Evolutionary conservation across 805 yeast species (phyloP).

Genomic region (Suhomyces canberraensis): DNA sequence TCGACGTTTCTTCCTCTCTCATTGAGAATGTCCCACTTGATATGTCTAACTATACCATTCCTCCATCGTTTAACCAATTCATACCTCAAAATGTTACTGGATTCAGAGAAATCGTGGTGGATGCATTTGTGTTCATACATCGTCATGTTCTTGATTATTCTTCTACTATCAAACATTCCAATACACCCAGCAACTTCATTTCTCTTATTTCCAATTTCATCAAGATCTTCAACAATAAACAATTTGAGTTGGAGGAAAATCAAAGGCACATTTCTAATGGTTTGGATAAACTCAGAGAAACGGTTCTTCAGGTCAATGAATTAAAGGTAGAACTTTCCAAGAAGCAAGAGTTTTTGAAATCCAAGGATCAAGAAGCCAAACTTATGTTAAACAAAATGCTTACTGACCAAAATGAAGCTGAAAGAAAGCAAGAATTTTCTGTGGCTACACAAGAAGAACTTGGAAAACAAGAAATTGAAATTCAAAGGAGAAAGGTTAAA

Average conservation of each 20-base stretch:
- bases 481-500: constrained; percentile 47
- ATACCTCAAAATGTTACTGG: constrained; percentile 11
- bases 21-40: constrained; percentile 53
- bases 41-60: constrained; percentile 36
- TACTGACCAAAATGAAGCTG: constrained; percentile 86
- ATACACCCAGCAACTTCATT: constrained; percentile 56
- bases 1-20: constrained; percentile 46
- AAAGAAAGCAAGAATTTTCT: constrained; percentile 83
- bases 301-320: constrained; percentile 67
- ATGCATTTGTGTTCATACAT: constrained; percentile 49
- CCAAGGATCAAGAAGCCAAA: constrained; percentile 68
- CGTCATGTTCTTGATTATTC: constrained; percentile 9
- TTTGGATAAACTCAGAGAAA: constrained; percentile 68
- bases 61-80: constrained; percentile 19
- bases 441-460: constrained; percentile 69
- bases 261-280: constrained; percentile 76
- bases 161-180: constrained; percentile 8
- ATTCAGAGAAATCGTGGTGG: constrained; percentile 46
- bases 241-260: constrained; percentile 51
- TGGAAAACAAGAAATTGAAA: constrained; percentile 60
- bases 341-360: constrained; percentile 47
- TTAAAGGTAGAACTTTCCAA: constrained; percentile 51
- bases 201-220: constrained; percentile 47
- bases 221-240: constrained; percentile 39
- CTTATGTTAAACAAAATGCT: constrained; percentile 72